Percentiles rank a stretch among this genome's conserved stretches.
Evolutionary conservation across 78 protist species (phyloP).

Genomic region (Dictyostelium purpureum): DNA sequence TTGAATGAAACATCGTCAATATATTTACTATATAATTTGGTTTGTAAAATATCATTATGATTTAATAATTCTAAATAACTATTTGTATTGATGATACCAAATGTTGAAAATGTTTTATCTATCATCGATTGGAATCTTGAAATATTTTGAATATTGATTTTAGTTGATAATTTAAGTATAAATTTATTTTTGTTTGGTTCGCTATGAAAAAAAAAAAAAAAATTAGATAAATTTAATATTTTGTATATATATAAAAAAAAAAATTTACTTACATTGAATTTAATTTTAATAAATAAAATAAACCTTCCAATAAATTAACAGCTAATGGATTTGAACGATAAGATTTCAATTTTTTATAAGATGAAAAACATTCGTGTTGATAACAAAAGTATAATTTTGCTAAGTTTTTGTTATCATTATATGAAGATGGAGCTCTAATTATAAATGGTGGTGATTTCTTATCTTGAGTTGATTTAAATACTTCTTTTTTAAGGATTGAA

Average conservation of each 20-base stretch:
- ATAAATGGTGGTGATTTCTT: not conserved
- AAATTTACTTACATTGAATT: not conserved
- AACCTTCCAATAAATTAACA: slow-evolving; percentile 28
- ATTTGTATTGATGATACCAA: not conserved
- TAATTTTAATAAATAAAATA: not conserved
- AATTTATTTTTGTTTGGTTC: not conserved
- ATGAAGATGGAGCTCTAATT: not conserved
- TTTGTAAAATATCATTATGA: not conserved
- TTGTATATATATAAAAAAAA: no score
- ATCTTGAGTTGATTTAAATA: not conserved
- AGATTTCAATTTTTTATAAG: slow-evolving; percentile 17
- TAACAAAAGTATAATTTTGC: slow-evolving; percentile 34
- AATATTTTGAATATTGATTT: not conserved
- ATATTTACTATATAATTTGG: no score
- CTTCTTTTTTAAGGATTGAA: not conserved
- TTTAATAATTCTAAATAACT: not conserved
- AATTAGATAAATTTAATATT: no score
- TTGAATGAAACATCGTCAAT: no score
- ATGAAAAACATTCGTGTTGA: slow-evolving; percentile 33
- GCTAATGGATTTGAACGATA: slow-evolving; percentile 23
- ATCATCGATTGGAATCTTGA: not conserved
- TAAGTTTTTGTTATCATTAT: not conserved
- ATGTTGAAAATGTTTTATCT: not conserved
- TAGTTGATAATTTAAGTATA: not conserved
- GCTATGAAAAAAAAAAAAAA: no score